Evolutionary conservation across 352 stramenopile species (phyloP).

Genomic region (Globisporangium okanoganense): DNA sequence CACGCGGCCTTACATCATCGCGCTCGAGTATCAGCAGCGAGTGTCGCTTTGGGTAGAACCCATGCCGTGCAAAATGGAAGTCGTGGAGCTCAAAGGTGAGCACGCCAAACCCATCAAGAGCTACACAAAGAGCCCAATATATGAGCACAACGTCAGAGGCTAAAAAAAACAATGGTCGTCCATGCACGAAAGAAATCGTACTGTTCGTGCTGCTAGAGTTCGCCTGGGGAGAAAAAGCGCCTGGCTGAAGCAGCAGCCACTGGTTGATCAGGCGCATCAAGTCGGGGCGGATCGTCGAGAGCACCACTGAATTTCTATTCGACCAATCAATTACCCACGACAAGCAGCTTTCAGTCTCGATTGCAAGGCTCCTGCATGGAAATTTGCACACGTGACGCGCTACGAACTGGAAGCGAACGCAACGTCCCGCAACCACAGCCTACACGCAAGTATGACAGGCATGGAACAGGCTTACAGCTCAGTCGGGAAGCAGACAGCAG

Average conservation of each 20-base stretch:
- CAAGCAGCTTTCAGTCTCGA: no score
- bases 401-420: constrained; percentile 14
- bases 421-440: constrained; percentile 8
- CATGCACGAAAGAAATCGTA: background rate
- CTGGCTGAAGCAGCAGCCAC: constrained; percentile 22
- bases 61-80: constrained; percentile 29
- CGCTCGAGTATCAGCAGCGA: constrained; percentile 27
- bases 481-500: background rate
- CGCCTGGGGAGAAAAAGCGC: background rate
- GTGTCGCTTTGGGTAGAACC: constrained; percentile 33
- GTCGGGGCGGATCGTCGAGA: constrained; percentile 32
- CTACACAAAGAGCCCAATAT: background rate
- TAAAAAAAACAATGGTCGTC: background rate
- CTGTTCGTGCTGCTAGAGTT: constrained; percentile 8
- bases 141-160: background rate
- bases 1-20: constrained; percentile 19
- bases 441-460: background rate
- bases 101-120: constrained; percentile 2
- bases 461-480: background rate
- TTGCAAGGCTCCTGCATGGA: no score
- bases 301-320: constrained; percentile 24
- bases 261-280: constrained; percentile 27
- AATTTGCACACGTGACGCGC: no score
- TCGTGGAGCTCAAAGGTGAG: constrained; percentile 28
- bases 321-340: no score